These are phyloP conservation scores for Colletotrichum sublineola DNA, from an alignment of 2,329 filamentous ascomycete species.

Conservation along the genomic window DNA sequence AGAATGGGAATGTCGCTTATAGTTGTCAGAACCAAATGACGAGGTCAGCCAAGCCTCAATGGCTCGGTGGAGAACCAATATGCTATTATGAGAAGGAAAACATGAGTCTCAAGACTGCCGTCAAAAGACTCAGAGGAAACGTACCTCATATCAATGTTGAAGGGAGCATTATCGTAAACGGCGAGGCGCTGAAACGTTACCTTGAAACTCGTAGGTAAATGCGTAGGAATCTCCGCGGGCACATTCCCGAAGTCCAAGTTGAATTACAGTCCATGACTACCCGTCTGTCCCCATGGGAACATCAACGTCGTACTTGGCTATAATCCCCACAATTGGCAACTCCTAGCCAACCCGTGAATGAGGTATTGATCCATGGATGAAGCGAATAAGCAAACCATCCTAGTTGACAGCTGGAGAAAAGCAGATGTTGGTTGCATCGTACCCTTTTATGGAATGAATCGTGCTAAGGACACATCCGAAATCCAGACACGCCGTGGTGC, in stretches of 20 bases:
- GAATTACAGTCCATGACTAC: constrained; percentile 24
- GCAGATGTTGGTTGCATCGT: neutral
- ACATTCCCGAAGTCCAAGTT: constrained; percentile 5
- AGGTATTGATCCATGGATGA: neutral
- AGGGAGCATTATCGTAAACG: neutral
- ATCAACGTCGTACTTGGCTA: neutral
- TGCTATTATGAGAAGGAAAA: neutral
- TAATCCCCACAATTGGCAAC: neutral
- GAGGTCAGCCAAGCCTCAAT: too few relatives aligned
- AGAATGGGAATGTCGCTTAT: neutral
- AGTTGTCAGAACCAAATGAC: neutral
- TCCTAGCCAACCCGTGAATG: neutral
- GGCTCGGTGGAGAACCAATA: neutral
- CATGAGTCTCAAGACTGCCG: too few relatives aligned
- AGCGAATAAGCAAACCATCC: neutral
- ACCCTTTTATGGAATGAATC: neutral
- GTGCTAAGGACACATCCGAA: neutral
- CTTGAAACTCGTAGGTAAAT: neutral
- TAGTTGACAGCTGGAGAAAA: neutral
- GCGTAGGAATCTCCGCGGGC: neutral
- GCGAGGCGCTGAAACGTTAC: constrained; percentile 21
- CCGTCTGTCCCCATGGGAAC: constrained; percentile 28
- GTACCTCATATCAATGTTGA: constrained; percentile 12
- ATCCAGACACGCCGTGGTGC: neutral
- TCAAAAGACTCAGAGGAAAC: neutral